phyloP scores from a whole-genome alignment of 352 stramenopile species.

The Globisporangium nodosum region DNA sequence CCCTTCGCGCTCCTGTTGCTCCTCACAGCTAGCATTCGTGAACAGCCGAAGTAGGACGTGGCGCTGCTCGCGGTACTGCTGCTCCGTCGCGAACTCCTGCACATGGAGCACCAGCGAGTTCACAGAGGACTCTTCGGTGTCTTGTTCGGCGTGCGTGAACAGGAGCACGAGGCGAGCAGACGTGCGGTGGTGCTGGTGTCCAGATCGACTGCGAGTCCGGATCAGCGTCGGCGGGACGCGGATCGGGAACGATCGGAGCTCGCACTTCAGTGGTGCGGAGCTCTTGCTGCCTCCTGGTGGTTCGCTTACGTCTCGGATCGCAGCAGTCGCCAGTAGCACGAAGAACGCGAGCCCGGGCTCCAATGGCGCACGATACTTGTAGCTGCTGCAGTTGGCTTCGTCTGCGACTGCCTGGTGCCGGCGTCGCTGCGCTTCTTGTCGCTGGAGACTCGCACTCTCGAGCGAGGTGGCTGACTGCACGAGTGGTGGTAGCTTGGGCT shows the following conservation, averaged over 20 bases:
- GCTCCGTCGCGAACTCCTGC: conserved; percentile 9
- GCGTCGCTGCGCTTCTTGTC: conserved; percentile 15
- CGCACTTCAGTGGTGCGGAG: neutral
- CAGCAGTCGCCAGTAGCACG: conserved; percentile 15
- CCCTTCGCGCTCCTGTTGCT: neutral
- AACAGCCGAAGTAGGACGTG: conserved; percentile 9
- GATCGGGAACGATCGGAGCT: conserved; percentile 22
- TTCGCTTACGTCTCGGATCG: neutral
- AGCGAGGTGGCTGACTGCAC: neutral
- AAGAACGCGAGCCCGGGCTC: conserved; percentile 50
- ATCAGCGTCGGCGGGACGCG: conserved; percentile 20
- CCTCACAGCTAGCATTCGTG: neutral
- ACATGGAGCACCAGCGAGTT: conserved; percentile 7
- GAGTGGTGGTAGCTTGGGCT: conserved; percentile 4
- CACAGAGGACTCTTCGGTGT: neutral
- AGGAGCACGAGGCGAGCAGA: conserved; percentile 4
- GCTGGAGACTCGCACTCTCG: neutral
- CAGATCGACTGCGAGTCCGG: neutral
- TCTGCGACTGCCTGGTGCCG: conserved; percentile 31
- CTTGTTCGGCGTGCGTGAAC: conserved; percentile 4
- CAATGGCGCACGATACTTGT: conserved; percentile 22
- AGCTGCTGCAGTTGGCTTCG: conserved; percentile 40
- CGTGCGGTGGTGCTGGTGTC: neutral
- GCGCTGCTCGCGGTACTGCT: conserved; percentile 10
- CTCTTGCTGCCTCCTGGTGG: neutral